Conservation (phyloP, 306 rosid species). For the Castanea crenata region DNA sequence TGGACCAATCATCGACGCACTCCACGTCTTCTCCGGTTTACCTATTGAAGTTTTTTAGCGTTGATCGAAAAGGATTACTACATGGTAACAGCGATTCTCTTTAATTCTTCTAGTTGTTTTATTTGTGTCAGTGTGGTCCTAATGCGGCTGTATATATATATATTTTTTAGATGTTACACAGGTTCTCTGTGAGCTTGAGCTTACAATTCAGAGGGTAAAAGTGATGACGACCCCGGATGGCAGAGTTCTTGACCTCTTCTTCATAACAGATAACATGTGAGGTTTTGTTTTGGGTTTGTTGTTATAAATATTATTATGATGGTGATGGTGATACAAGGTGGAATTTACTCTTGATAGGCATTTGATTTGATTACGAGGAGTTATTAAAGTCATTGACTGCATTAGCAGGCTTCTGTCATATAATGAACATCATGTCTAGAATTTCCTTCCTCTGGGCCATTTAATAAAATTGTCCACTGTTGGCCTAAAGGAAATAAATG, state of each 20-base stretch:
- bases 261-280: conserved; percentile 71
- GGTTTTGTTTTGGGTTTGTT: conserved; percentile 3
- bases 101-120: background rate
- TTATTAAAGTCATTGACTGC: background rate
- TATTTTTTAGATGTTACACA: conserved; percentile 54
- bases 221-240: conserved; percentile 80
- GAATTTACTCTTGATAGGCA: background rate
- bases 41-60: conserved; percentile 60
- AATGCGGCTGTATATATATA: background rate
- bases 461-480: background rate
- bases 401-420: background rate
- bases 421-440: background rate
- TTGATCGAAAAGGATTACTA: conserved; percentile 61
- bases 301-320: background rate
- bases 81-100: conserved; percentile 41
- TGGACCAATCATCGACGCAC: conserved; percentile 31
- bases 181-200: conserved; percentile 66
- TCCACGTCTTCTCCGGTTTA: conserved; percentile 45
- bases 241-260: conserved; percentile 77
- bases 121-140: conserved; percentile 7
- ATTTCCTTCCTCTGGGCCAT: background rate
- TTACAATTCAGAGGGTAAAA: conserved; percentile 68
- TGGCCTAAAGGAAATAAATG: background rate
- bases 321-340: too few relatives aligned
- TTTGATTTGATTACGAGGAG: background rate